A percentile compares a stretch with the other conserved stretches of the same genome.
Evolutionary conservation across 1,284 basidiomycete genomes (phyloP).

Genomic region (Sphagnurus paluster): DNA sequence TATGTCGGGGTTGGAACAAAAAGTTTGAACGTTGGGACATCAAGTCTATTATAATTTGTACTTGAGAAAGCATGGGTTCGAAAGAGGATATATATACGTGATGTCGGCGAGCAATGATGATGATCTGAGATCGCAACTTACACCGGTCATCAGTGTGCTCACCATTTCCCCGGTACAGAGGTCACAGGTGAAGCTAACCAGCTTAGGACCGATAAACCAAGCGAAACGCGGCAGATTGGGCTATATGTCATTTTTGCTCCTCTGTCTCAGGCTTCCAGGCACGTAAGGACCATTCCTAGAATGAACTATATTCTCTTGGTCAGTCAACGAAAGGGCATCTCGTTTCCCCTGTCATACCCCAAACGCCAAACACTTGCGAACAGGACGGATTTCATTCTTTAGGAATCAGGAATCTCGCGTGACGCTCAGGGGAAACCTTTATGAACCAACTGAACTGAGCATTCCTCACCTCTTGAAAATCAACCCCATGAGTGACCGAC

Average conservation of each 20-base stretch:
- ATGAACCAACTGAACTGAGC: conserved; percentile 21
- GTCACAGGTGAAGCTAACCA: conserved; percentile 18
- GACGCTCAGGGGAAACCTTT: conserved; percentile 23
- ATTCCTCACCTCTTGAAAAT: conserved; percentile 5
- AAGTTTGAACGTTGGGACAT: too few species aligned
- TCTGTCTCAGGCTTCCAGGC: conserved; percentile 15
- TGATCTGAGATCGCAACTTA: conserved; percentile 20
- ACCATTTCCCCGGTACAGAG: conserved; percentile 8
- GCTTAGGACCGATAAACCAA: conserved; percentile 17
- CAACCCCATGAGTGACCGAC: conserved; percentile 20
- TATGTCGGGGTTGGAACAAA: too few species aligned
- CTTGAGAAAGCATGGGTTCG: not conserved
- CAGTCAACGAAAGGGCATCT: conserved; percentile 18
- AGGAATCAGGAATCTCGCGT: conserved; percentile 17
- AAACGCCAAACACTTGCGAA: conserved; percentile 23
- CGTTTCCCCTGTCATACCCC: conserved; percentile 17
- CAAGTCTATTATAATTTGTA: too few species aligned
- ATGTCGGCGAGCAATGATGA: conserved; percentile 10
- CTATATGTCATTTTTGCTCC: conserved; percentile 14
- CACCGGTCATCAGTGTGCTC: conserved; percentile 15
- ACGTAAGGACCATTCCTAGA: conserved; percentile 19
- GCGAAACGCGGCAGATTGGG: conserved; percentile 1
- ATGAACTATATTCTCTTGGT: conserved; percentile 18
- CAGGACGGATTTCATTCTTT: conserved; percentile 19
- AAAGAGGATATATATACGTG: conserved; percentile 14